Base-by-base conservation (phyloP, 2,329 filamentous ascomycete genomes). In the Epichloe hybrida region DNA sequence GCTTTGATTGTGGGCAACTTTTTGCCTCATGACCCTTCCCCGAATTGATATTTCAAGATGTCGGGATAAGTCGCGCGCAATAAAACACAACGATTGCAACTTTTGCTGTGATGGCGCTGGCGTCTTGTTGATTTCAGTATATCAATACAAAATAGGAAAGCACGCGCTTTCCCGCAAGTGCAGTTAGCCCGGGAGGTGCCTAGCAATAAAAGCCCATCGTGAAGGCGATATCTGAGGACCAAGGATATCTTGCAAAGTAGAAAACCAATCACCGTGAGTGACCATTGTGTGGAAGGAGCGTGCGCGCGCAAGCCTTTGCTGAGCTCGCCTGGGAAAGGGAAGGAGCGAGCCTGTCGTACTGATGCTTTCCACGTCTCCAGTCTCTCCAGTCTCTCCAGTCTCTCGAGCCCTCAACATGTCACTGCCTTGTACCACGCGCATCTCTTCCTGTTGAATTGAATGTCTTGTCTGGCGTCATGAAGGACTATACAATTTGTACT, bases 1-100 rank as follows among this genome's bases (percentile, higher is more conserved):
- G 89, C 88, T 48, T 73, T 98, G 56, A 98, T 98, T 62, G 85
- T 98, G 46, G 93, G 93, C 47, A 98, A 98, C 64, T 98, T 98
- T 66, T 69, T 98, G 55, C 93, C 93, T 3, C 89, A 95, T 63
- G 81, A 89, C 61, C 80, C 83, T n/a, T 61, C 64, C 36, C 54
- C 55, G 45, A 53, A 44, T 12, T 55, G 54, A 46, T 44, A 38
- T 20, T 17, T 13, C 6, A 11, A 21, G 23, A 7, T 13, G 13
- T 31, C 0, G 48, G 27, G n/a, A 12, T 17, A 3, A 17, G 21
- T 21, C 12, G 12, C 21, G 43, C 17, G 36, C 2, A 12, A 34
- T 7, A 1, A 23, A 11, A 36, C 15, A 6, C 27, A 48, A 9
- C 2, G 27, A 48, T 35, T 34, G n/a, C 27, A 15, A 36, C 34